Evolutionary conservation across 352 stramenopile species (phyloP), one percentile per base, ranked within the genome.

Genomic region (Phytopythium chamaehyphon): DNA sequence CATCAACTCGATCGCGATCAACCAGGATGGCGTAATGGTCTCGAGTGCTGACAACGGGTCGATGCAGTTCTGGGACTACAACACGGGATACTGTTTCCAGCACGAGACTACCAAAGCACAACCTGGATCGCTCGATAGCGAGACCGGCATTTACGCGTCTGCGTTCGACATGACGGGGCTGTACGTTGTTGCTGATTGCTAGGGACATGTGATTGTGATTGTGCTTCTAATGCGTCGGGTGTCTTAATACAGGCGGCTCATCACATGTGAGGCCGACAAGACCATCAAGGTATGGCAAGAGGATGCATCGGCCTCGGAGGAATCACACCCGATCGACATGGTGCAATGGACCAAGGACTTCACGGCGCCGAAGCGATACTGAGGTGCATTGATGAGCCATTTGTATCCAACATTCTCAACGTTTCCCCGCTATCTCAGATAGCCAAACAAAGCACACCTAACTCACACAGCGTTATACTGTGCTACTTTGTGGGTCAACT

Each of bases 261-360:
- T 99, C 61, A 99, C 97, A 16, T 97, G 95, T 54, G 97, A 99
- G 69, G 97, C 96, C 0, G 98, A 99, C 76, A 99, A 99, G 76
- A 98, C 94, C 3, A 98, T 99, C 66, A 99, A 99, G 61, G 97
- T 99, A 57, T 99, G 96, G 96, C 95, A 98, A 54, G 92, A 98
- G 60, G 95, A 99, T 61, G 70, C 86, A 19, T 76, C 91, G 7
- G 96, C 97, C 0, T 98, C 88, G n/a, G 88, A 97, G 48, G 83
- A 98, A 54, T 95, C 82, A 36, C 85, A 99, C 65, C 96, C 96
- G 21, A 97, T 99, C 55, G 96, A 99, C 78, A 99, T 99, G 95
- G 66, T 78, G 31, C 76, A 77, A 33, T 99, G 96, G 96, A 97
- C 93, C n/a, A 98, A 98, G 67, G 81, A 94, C 18, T 94, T 89